Evolutionary conservation across 2,329 filamentous ascomycete genomes (phyloP), one percentile per base, ranked within the genome.

Genomic region (Leptographium galeiforme): DNA sequence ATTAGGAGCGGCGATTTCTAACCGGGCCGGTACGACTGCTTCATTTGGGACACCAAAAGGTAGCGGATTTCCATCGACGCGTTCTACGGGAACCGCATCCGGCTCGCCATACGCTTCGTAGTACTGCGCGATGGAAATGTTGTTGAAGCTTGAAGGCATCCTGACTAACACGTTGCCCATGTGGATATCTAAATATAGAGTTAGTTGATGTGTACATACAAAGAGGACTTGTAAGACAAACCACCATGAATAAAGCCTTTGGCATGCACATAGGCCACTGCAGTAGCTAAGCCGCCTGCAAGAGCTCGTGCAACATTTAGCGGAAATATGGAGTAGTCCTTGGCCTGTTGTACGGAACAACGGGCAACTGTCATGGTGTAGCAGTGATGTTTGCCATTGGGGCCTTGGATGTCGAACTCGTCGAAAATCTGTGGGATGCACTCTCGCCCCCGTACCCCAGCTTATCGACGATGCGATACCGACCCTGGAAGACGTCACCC

Each of bases 391-490:
- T 14, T 25, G 8, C 48, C 48, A 13, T 49, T 49, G 8, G 48
- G 48, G 6, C 34, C 48, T 6, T 34, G 36, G 13, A 49, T 34
- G 33, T 49, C 48, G 34, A 49, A 49, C 34, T 49, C 48, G 16
- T 49, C 48, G 8, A 49, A 40, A 6, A 39, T 13, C 5, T 25
- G 34, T 2, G 48, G 48, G 8, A 49, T 40, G 14, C 33, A 49
- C 11, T 49, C 48, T 25, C 2, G 25, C 25, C 25, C 32, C 73
- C 71, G 39, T 64, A 69, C 36, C 72, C 71, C 38, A 74, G 59
- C 60, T 75, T 75, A 53, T 72, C 66, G 50, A 70, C 57, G 47
- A 74, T 61, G 45, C 63, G 62, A 56, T 75, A 76, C 38, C 68
- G 66, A 19, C 65, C 50, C 43, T 66, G 51, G 56, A 74, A 72